Evolutionary conservation across 352 stramenopile genomes (phyloP), one percentile per base, ranked within the genome.

Genomic region (Pythium diclinum): DNA sequence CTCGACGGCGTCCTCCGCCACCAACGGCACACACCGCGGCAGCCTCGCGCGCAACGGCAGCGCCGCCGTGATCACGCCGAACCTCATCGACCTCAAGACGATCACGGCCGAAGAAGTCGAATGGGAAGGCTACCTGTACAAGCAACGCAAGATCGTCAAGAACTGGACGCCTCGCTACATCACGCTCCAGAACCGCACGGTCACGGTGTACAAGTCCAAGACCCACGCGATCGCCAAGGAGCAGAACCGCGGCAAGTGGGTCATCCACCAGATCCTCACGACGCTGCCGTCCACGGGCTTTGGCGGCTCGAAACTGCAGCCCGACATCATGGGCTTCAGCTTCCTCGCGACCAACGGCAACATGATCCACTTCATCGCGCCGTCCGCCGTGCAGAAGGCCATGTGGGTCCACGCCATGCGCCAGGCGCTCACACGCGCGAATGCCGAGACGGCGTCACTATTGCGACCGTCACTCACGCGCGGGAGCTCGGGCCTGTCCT

Each of bases 81-180:
- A 91, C 60, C 67, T 95, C 47, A 95, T 95, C 54, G 87, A 95
- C 54, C 79, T 95, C 56, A 93, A 93, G 74, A 92, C 81, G 32
- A 92, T 92, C 64, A 88, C 87, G 72, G 78, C 74, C 63, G 86
- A 93, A 56, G 85, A 94, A 53, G 66, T 91, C 53, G 87, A 95
- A 72, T 95, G 87, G 87, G 87, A 95, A 63, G 87, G 87, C 2
- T 95, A 95, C 62, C 61, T 95, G 14, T 95, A 94, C 77, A 95
- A 95, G 73, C 87, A 95, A 67, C 83, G 85, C 65, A 92, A 94
- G 74, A 84, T 95, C 63, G 87, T 95, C 56, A 94, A 94, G 77
- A 93, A 83, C 75, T 95, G 87, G 87, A 92, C 81, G 48, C 85
- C 83, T 46, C 83, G 87, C 2, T 95, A 95, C 71, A 90, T 94